A percentile compares a stretch with the other conserved stretches of the same genome.
phyloP scores from a whole-genome alignment of 2,329 filamentous ascomycete species.

The Fusarium fracticaudum region DNA sequence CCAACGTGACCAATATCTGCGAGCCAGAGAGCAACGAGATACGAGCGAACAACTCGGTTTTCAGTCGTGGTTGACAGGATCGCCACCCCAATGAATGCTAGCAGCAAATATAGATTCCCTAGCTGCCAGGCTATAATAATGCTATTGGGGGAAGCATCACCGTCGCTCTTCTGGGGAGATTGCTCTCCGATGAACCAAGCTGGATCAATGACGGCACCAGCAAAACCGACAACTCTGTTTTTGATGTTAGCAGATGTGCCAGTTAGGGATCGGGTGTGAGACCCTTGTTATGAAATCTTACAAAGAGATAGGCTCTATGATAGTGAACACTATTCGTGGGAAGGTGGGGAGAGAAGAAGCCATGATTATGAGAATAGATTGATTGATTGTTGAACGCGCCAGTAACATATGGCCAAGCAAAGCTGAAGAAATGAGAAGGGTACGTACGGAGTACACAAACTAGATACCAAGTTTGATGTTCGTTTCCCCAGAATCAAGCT shows the following conservation, averaged over 20 bases:
- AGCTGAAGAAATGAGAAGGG: constrained; percentile 1
- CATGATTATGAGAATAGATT: constrained; percentile 54
- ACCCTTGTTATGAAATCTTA: constrained; percentile 50
- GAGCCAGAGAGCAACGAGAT: constrained; percentile 71
- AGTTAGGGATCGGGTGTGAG: neutral
- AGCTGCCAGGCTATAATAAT: constrained; percentile 72
- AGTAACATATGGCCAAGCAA: neutral
- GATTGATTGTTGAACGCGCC: neutral
- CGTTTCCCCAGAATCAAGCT: constrained; percentile 9
- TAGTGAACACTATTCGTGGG: constrained; percentile 72
- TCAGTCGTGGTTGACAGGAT: constrained; percentile 73
- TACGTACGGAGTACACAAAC: neutral
- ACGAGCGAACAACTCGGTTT: constrained; percentile 71
- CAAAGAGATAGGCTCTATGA: constrained; percentile 76
- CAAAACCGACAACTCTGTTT: constrained; percentile 66
- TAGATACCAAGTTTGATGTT: neutral
- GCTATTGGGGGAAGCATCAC: constrained; percentile 55
- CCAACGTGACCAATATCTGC: constrained; percentile 75
- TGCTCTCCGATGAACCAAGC: constrained; percentile 73
- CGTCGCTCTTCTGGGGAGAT: constrained; percentile 53
- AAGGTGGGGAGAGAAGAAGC: constrained; percentile 69
- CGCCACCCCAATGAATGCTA: constrained; percentile 71
- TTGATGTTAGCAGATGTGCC: constrained; percentile 2
- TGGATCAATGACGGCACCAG: constrained; percentile 64
- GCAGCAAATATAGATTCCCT: constrained; percentile 74